phyloP scores from a whole-genome alignment of 2,329 filamentous ascomycete species.

The Fusarium tupiense region DNA sequence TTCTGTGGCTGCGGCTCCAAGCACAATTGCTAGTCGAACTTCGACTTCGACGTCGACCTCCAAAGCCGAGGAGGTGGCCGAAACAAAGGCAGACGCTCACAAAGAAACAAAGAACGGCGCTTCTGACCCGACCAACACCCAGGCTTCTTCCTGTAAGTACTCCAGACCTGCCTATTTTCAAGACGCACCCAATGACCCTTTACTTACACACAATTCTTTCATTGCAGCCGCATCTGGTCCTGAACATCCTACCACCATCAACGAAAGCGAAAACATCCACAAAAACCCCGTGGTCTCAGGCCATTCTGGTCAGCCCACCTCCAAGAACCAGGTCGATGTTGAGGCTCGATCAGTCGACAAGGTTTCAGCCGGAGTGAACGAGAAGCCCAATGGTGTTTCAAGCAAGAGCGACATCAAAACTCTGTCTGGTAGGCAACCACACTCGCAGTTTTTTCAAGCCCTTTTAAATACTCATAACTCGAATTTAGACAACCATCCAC shows the following conservation, averaged over 20 bases:
- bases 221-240: constrained; percentile 25
- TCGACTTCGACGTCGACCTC: constrained; percentile 18
- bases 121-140: constrained; percentile 5
- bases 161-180: neutral
- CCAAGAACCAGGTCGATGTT: constrained; percentile 14
- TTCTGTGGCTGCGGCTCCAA: constrained; percentile 2
- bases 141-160: constrained; percentile 40
- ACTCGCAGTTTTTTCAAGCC: neutral
- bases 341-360: constrained; percentile 17
- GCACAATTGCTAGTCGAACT: constrained; percentile 15
- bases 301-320: constrained; percentile 40
- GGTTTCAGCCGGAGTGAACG: neutral
- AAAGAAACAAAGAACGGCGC: constrained; percentile 22
- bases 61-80: constrained; percentile 17
- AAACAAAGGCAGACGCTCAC: constrained; percentile 20
- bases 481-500: constrained; percentile 25
- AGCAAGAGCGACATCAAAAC: constrained; percentile 25
- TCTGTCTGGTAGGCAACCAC: constrained; percentile 27
- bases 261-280: constrained; percentile 24
- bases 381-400: constrained; percentile 32
- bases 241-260: constrained; percentile 24
- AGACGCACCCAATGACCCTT: neutral
- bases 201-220: constrained; percentile 24
- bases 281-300: constrained; percentile 26
- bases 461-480: constrained; percentile 5